Base-by-base conservation (phyloP, 2,329 filamentous ascomycete species). In the Epichloe sylvatica region DNA sequence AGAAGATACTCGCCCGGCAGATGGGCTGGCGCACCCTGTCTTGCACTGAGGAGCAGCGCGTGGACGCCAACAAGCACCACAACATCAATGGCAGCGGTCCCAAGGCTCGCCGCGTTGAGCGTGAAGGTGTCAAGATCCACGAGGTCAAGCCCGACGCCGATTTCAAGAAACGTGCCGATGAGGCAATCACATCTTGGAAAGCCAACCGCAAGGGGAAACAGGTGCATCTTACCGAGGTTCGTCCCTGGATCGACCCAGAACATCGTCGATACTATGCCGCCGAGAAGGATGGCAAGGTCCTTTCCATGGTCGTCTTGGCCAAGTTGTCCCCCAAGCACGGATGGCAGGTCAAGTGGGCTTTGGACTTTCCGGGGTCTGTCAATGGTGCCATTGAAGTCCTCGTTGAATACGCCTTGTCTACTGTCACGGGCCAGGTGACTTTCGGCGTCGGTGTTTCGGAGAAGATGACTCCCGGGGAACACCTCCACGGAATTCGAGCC, bases 311-410 rank as follows among this genome's bases (percentile, higher is more conserved):
- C n/a, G 82, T 91, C 8, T 73, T 96, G 59, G 85, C 86, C 48
- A 85, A 88, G 64, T 78, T 96, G 30, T 79, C 84, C 3, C 3
- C 88, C 2, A 73, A 78, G 36, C 80, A 94, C 63, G 90, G 90
- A 49, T 94, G 88, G 80, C 90, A 96, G 70, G 83, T 95, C 63
- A 96, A 96, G 71, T 95, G 92, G 73, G 86, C 85, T n/a, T 80
- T 96, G 49, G 88, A 96, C 67, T 95, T 96, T 74, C 90, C 89
- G 0, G 80, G 79, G 25, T 79, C 89, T 1, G 85, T 90, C n/a
- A 86, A 80, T 42, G 90, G 90, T 44, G 83, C 86, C 35, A 95
- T 95, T 54, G 90, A 96, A 69, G 77, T 83, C 39, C 77, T 92
- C 39, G 84, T 94, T 58, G 80, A 84, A 37, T 77, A 83, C 61